Conservation (phyloP, 768 basidiomycete species). For the Auricularia heimuer region DNA sequence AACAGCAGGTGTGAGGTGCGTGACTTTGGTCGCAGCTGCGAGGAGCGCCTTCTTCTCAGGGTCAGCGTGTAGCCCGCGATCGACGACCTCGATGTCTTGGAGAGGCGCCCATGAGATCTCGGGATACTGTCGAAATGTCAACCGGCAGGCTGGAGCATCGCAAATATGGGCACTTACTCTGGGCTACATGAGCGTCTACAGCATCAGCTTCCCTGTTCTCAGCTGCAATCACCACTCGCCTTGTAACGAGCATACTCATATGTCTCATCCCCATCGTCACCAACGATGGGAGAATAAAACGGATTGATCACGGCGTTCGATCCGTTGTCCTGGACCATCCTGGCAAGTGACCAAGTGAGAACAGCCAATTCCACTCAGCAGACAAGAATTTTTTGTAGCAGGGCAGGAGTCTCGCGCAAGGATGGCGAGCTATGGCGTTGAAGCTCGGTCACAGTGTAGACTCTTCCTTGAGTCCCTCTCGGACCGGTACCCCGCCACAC, state of each 20-base stretch:
- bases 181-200: neutral
- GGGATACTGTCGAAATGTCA: slow-evolving; percentile 51
- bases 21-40: slow-evolving; percentile 54
- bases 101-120: slow-evolving; percentile 56
- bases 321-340: neutral
- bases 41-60: slow-evolving; percentile 57
- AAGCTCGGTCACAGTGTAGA: neutral
- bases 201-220: neutral
- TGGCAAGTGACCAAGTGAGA: neutral
- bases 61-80: slow-evolving; percentile 62
- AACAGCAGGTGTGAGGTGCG: slow-evolving; percentile 58
- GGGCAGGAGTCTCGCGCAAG: neutral
- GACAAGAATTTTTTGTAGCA: neutral
- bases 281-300: slow-evolving; percentile 55
- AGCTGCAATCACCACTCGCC: slow-evolving; percentile 24
- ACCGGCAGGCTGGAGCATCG: neutral
- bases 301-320: slow-evolving; percentile 37
- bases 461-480: neutral
- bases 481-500: too few relatives aligned
- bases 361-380: neutral
- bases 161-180: neutral
- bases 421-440: neutral
- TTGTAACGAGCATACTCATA: slow-evolving; percentile 54
- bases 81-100: slow-evolving; percentile 44
- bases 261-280: slow-evolving; percentile 37